A percentile compares a stretch with the other conserved stretches of the same genome.
Conservation (phyloP, 768 basidiomycete species). For the Boletus vinaceobasis region DNA sequence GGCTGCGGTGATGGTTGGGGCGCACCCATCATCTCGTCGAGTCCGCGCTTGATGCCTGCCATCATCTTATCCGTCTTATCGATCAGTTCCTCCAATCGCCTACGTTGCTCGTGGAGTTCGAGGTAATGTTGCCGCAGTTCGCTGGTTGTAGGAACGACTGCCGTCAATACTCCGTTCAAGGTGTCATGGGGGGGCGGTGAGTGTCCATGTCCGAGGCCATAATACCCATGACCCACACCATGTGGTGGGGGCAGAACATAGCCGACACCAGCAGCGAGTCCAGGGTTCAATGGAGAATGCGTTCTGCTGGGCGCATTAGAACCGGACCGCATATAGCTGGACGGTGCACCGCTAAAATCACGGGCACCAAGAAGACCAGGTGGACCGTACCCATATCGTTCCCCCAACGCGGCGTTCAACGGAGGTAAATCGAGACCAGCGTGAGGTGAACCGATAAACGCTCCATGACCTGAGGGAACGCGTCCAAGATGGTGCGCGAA, state of each 20-base stretch:
- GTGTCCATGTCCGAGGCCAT: conserved; percentile 37
- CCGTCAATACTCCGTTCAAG: conserved; percentile 26
- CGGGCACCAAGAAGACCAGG: conserved; percentile 31
- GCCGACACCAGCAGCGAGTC: conserved; percentile 36
- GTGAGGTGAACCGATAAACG: conserved; percentile 34
- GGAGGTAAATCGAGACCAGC: conserved; percentile 65
- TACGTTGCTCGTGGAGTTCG: conserved; percentile 60
- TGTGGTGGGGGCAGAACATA: conserved; percentile 42
- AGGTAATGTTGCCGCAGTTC: conserved; percentile 74
- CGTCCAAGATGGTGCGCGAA: conserved; percentile 35
- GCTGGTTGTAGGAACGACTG: conserved; percentile 41
- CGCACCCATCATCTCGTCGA: conserved; percentile 66
- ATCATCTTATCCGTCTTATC: conserved; percentile 73
- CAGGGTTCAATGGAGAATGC: conserved; percentile 64
- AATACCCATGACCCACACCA: conserved; percentile 34
- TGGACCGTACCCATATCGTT: conserved; percentile 37
- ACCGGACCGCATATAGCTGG: conserved; percentile 62
- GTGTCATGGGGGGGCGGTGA: conserved; percentile 34
- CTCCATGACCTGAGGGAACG: conserved; percentile 34
- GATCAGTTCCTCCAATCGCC: conserved; percentile 68
- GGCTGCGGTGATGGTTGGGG: conserved; percentile 26
- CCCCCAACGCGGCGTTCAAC: conserved; percentile 41
- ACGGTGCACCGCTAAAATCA: conserved; percentile 39
- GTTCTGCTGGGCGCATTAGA: conserved; percentile 68
- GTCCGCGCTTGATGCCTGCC: conserved; percentile 63